Evolutionary conservation across 345 rosid genomes (phyloP).

Genomic region (Pugionium dolabratum): DNA sequence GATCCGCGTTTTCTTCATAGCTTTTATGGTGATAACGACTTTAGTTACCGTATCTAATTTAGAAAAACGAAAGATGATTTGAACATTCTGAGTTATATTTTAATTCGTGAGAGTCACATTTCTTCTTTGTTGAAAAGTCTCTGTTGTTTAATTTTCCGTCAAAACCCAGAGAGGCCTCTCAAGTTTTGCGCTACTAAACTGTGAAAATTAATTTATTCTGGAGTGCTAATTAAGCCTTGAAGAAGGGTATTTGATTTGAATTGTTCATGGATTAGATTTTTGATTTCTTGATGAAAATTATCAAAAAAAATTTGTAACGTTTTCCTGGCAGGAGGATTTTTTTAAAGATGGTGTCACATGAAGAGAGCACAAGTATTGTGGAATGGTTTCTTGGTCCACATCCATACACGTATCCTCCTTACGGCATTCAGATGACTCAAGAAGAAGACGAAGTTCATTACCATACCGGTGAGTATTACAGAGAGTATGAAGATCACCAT

Average conservation of each 20-base stretch:
- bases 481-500: constrained; percentile 55
- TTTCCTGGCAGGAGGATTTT: neutral
- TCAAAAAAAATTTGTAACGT: too few relatives aligned
- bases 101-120: constrained; percentile 28
- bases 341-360: constrained; percentile 39
- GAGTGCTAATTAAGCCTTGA: constrained; percentile 6
- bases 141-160: neutral
- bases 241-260: constrained; percentile 1
- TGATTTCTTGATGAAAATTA: constrained; percentile 1
- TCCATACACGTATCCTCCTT: constrained; percentile 51
- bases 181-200: constrained; percentile 15
- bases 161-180: neutral
- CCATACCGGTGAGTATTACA: constrained; percentile 45
- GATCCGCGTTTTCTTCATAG: neutral
- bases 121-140: constrained; percentile 39
- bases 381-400: constrained; percentile 75
- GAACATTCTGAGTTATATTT: constrained; percentile 23
- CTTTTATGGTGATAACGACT: constrained; percentile 30
- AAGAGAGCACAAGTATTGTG: constrained; percentile 41
- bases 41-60: constrained; percentile 9
- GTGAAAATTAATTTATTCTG: constrained; percentile 9
- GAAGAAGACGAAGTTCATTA: constrained; percentile 30
- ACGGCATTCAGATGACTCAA: constrained; percentile 49
- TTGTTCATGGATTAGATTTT: constrained; percentile 22
- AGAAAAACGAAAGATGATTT: constrained; percentile 1